Evolutionary conservation across 495 filamentous ascomycete genomes (phyloP).

Genomic region (Lasiosphaeria ovina): DNA sequence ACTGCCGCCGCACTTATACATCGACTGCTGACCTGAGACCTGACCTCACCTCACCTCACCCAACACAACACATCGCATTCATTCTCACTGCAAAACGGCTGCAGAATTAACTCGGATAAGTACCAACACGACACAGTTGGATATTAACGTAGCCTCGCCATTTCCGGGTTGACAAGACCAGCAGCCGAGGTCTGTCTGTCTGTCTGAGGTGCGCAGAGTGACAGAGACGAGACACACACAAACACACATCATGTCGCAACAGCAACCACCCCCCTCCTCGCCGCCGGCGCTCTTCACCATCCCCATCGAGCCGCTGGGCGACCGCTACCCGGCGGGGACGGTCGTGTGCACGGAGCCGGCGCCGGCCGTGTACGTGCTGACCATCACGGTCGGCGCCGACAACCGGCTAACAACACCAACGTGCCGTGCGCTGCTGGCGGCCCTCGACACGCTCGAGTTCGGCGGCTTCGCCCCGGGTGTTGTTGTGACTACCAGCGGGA

Average conservation of each 20-base stretch:
- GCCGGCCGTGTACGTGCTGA: conserved; percentile 65
- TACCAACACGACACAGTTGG: no score
- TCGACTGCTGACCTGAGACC: no score
- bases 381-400: conserved; percentile 66
- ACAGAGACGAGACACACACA: neutral
- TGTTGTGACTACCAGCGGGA: conserved; percentile 68
- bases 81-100: no score
- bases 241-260: neutral
- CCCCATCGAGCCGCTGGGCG: conserved; percentile 34
- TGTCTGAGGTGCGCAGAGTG: neutral
- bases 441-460: conserved; percentile 71
- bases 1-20: no score
- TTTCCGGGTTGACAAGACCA: no score
- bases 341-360: conserved; percentile 58
- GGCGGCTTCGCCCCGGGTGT: conserved; percentile 63
- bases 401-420: conserved; percentile 71
- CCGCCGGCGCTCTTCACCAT: conserved; percentile 37
- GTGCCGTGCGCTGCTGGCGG: conserved; percentile 61
- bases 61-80: no score
- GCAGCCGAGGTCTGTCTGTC: neutral
- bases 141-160: no score
- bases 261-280: conserved; percentile 4
- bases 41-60: no score
- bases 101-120: no score
- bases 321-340: conserved; percentile 43